Base-by-base conservation (phyloP, 352 stramenopile genomes). In the Pythium sp. region DNA sequence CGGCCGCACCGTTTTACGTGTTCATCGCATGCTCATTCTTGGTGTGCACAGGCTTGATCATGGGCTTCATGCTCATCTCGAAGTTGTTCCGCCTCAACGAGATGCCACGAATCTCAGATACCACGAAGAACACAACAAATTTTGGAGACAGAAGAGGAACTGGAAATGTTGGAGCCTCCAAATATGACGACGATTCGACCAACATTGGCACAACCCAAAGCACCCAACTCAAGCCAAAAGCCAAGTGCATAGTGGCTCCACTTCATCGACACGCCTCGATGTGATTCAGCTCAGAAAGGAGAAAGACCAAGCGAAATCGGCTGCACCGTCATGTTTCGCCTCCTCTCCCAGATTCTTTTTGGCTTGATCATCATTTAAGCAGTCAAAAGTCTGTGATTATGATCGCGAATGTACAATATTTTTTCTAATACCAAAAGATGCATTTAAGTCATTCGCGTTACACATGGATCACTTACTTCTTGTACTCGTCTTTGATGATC, bases 401-500 rank as follows among this genome's bases (percentile, higher is more conserved):
- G 24, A 12, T 38, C 14, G 38, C 22, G 26, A 9, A 58, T 58
- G 41, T 46, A 46, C 12, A 18, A 18, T 46, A 46, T 61, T 47
- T 49, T 47, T 53, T 63, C 58, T 64, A 64, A 49, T 54, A 64
- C 36, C 58, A 64, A 64, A 9, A 54, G 22, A 54, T 53, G 51
- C 24, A 26, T 38, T 49, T 15, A 8, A 41, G 36, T 12, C 38
- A 51, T 18, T 64, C 36, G 32, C 60, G 30, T n/a, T 46, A 20
- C 22, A 59, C 26, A 61, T 18, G 38, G 22, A 2, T 26, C 36
- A 51, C 49, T 68, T 79, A 91, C 73, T 89, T 90, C 68, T 91
- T 91, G 78, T 92, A 97, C 69, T 97, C 84, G 32, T 96, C 80
- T 67, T 94, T 86, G 58, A 98, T 75, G 18, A 97, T 69, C 75